Conservation (phyloP, 768 basidiomycete genomes). For the Omphalotus guepiniiformis region DNA sequence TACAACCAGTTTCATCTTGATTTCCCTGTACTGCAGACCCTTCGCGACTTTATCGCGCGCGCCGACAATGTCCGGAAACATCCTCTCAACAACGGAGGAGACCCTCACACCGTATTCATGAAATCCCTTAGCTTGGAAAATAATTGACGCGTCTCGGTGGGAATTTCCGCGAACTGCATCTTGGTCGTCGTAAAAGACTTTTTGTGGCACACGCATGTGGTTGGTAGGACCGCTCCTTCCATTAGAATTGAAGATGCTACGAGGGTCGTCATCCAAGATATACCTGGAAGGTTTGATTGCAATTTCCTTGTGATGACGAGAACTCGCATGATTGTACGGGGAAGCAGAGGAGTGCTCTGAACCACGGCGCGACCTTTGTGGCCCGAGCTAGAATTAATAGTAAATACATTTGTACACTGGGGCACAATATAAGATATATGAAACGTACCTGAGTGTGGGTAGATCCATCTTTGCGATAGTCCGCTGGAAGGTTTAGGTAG, state of each 20-base stretch:
- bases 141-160: conserved; percentile 2
- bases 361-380: no score
- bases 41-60: neutral
- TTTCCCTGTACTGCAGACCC: conserved; percentile 16
- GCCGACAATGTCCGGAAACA: neutral
- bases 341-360: no score
- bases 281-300: neutral
- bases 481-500: neutral
- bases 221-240: neutral
- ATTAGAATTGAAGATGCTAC: neutral
- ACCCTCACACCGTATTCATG: conserved; percentile 1
- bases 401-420: no score
- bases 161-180: neutral
- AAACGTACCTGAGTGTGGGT: neutral
- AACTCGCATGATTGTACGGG: no score
- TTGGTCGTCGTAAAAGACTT: neutral
- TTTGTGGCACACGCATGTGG: conserved; percentile 1
- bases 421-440: neutral
- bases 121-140: neutral
- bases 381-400: no score
- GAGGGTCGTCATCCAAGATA: neutral
- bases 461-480: neutral
- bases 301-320: no score
- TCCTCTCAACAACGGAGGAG: neutral
- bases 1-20: conserved; percentile 25